Conservation (phyloP, 31 red algal genomes). For the Bonnemaisonia californica region DNA sequence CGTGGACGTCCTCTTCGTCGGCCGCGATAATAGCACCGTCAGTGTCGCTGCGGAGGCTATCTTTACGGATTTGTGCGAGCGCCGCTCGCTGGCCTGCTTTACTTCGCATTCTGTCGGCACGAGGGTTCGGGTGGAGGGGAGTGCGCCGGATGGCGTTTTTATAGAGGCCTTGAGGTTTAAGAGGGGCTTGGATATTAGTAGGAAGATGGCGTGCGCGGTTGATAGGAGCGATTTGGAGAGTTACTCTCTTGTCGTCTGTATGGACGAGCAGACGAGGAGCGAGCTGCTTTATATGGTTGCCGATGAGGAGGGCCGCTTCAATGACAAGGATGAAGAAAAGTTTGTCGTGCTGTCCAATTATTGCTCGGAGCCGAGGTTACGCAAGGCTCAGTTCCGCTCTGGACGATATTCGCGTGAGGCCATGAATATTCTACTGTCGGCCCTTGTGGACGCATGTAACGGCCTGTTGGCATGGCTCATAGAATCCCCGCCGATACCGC, state of each 20-base stretch:
- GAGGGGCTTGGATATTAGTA: conserved; percentile 52
- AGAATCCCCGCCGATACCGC: conserved; percentile 48
- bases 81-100: conserved; percentile 55
- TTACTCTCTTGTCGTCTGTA: conserved; percentile 59
- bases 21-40: conserved; percentile 46
- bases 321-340: conserved; percentile 50
- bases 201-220: conserved; percentile 53
- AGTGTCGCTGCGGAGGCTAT: conserved; percentile 66
- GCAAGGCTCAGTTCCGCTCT: conserved; percentile 38
- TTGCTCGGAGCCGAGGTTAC: conserved; percentile 34
- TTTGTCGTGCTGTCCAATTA: conserved; percentile 50
- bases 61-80: conserved; percentile 52
- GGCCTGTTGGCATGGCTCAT: conserved; percentile 52
- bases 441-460: conserved; percentile 65
- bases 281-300: conserved; percentile 49
- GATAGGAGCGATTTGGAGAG: conserved; percentile 53
- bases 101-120: conserved; percentile 57
- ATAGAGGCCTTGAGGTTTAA: conserved; percentile 54
- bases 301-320: conserved; percentile 43
- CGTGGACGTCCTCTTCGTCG: conserved; percentile 65
- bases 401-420: conserved; percentile 42
- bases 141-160: conserved; percentile 21
- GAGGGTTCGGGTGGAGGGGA: conserved; percentile 22
- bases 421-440: conserved; percentile 49
- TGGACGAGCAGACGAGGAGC: conserved; percentile 50